A percentile compares a stretch with the other conserved stretches of the same genome.
Evolutionary conservation across 2,329 filamentous ascomycete species (phyloP).

Genomic region (Pseudogymnoascus sp.): DNA sequence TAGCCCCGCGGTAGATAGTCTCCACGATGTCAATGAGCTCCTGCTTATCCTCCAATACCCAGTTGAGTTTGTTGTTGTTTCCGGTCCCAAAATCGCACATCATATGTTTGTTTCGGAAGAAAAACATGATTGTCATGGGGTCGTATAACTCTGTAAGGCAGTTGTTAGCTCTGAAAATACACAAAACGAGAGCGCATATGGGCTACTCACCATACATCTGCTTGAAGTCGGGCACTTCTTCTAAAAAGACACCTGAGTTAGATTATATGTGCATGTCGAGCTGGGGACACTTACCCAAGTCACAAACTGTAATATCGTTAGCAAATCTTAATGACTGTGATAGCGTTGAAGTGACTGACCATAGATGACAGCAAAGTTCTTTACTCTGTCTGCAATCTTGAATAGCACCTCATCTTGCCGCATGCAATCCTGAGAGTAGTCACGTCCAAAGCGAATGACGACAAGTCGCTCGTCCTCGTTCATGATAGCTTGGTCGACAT

Average conservation of each 20-base stretch:
- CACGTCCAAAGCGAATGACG: conserved; percentile 86
- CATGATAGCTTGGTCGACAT: conserved; percentile 94
- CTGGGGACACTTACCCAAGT: conserved; percentile 43
- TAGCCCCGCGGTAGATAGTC: conserved; percentile 95
- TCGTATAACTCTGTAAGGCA: conserved; percentile 61
- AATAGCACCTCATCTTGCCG: conserved; percentile 89
- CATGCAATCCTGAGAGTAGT: conserved; percentile 75
- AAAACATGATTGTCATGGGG: conserved; percentile 92
- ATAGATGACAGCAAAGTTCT: conserved; percentile 90
- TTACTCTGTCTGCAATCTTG: conserved; percentile 85
- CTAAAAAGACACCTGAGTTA: conserved; percentile 26
- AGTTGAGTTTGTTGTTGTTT: conserved; percentile 98
- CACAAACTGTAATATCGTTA: conserved; percentile 52
- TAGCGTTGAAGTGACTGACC: background rate
- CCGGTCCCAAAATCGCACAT: conserved; percentile 97
- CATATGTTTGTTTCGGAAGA: conserved; percentile 98
- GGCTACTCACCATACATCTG: conserved; percentile 70
- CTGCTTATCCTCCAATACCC: conserved; percentile 95
- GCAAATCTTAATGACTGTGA: background rate
- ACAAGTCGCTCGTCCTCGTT: conserved; percentile 84
- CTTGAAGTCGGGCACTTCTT: conserved; percentile 88
- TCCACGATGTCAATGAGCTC: conserved; percentile 98
- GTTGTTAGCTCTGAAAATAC: conserved; percentile 7
- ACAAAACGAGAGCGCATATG: background rate
- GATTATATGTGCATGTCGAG: background rate